A percentile compares a stretch with the other conserved stretches of the same genome.
Evolutionary conservation across 345 rosid genomes (phyloP).

Genomic region (Pugionium dolabratum): DNA sequence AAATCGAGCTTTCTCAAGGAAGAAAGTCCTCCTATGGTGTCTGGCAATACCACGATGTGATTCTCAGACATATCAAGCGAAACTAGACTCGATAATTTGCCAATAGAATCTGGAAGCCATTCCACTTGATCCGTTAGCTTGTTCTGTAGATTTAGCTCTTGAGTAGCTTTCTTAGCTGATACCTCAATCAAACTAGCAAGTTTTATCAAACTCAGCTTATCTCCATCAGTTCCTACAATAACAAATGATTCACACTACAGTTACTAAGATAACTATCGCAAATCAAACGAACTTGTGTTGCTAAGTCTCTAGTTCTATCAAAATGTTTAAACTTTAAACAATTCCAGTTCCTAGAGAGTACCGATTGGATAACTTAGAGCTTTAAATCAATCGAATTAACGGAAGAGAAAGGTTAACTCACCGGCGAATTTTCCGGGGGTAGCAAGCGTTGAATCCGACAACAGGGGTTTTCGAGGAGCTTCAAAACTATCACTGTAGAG

Average conservation of each 20-base stretch:
- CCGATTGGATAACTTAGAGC: background rate
- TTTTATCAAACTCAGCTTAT: conserved; percentile 82
- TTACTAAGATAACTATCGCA: conserved; percentile 17
- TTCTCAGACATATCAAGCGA: conserved; percentile 81
- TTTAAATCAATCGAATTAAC: background rate
- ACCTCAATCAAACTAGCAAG: conserved; percentile 88
- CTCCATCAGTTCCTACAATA: conserved; percentile 73
- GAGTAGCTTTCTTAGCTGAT: conserved; percentile 76
- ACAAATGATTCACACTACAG: conserved; percentile 21
- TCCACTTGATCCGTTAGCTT: conserved; percentile 80
- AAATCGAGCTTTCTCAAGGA: conserved; percentile 76
- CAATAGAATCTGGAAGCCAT: conserved; percentile 95
- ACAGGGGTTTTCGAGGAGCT: conserved; percentile 48
- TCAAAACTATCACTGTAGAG: conserved; percentile 49
- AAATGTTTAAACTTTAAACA: too few relatives aligned
- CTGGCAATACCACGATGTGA: conserved; percentile 67
- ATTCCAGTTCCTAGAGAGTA: background rate
- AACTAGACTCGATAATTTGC: conserved; percentile 67
- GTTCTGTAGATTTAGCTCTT: conserved; percentile 73
- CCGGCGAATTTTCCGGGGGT: conserved; percentile 46
- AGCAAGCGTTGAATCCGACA: conserved; percentile 56
- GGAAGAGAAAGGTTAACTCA: too few relatives aligned
- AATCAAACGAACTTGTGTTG: background rate
- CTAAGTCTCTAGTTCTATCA: too few relatives aligned
- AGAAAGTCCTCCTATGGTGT: conserved; percentile 72